These are phyloP conservation scores for Cryptococcus hybrid DNA, from an alignment of 1,284 basidiomycete species.

Conservation along the genomic window DNA sequence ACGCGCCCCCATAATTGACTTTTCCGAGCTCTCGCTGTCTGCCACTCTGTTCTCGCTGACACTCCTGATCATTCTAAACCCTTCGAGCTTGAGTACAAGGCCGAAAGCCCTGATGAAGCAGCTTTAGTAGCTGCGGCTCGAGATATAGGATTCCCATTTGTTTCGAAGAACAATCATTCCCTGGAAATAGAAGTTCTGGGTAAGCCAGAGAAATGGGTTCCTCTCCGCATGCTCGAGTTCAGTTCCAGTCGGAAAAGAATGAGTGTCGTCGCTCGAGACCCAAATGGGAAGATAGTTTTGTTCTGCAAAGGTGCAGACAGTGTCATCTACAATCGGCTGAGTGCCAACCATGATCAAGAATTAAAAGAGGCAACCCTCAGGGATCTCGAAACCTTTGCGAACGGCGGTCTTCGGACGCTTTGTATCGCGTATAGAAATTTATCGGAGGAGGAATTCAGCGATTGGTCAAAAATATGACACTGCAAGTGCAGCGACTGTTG, in stretches of 20 bases:
- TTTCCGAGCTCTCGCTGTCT: constrained; percentile 74
- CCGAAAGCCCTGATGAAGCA: constrained; percentile 86
- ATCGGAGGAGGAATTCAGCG: constrained; percentile 75
- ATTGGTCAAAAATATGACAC: constrained; percentile 83
- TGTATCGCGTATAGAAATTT: constrained; percentile 83
- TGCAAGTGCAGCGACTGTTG: constrained; percentile 69
- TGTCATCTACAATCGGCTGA: constrained; percentile 85
- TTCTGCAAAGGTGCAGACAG: constrained; percentile 98
- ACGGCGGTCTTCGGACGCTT: constrained; percentile 85
- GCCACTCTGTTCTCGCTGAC: constrained; percentile 82
- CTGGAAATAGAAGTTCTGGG: constrained; percentile 92
- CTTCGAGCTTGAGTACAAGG: constrained; percentile 81
- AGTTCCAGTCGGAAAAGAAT: constrained; percentile 91
- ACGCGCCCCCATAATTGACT: constrained; percentile 68
- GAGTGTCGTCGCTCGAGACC: constrained; percentile 81
- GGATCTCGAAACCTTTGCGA: constrained; percentile 93
- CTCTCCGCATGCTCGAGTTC: constrained; percentile 85
- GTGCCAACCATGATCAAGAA: constrained; percentile 66
- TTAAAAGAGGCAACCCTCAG: constrained; percentile 74
- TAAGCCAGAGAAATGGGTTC: constrained; percentile 74
- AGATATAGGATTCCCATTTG: constrained; percentile 90
- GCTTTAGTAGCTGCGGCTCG: constrained; percentile 88
- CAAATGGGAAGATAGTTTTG: constrained; percentile 75
- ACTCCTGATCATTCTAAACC: constrained; percentile 65
- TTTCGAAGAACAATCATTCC: constrained; percentile 68